A percentile compares a stretch with the other conserved stretches of the same genome.
Evolutionary conservation across 805 yeast genomes (phyloP).

Genomic region (Saccharomyces mikatae): DNA sequence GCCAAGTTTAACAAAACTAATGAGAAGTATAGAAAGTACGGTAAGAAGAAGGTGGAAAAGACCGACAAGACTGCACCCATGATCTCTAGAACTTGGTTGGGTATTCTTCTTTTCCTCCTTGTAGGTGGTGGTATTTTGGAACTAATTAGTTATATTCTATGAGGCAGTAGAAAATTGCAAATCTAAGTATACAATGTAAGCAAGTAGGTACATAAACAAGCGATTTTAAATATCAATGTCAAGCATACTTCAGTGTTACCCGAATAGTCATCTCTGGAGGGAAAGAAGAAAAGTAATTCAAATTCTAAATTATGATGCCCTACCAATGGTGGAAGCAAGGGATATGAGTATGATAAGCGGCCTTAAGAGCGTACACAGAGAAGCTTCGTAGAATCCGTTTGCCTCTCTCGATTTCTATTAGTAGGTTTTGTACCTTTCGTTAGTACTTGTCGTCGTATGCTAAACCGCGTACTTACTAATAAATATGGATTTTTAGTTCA

Average conservation of each 20-base stretch:
- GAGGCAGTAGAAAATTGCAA: constrained; percentile 5
- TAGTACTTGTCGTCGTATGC: not conserved
- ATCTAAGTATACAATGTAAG: not conserved
- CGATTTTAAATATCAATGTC: not conserved
- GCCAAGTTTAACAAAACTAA: constrained; percentile 68
- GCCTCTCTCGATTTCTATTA: not conserved
- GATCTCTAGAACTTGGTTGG: constrained; percentile 58
- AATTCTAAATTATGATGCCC: not conserved
- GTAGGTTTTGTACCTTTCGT: not conserved
- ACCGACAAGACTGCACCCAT: constrained; percentile 38
- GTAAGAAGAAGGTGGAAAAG: constrained; percentile 49
- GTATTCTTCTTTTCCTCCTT: constrained; percentile 53
- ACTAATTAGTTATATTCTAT: constrained; percentile 48
- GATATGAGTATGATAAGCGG: not conserved
- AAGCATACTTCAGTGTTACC: not conserved
- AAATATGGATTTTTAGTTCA: not conserved
- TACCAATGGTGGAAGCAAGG: not conserved
- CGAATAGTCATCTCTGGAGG: not conserved
- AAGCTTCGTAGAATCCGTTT: not conserved
- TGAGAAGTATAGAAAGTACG: constrained; percentile 53
- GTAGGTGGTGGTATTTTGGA: constrained; percentile 81
- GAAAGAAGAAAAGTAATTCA: not conserved
- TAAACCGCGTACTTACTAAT: not conserved
- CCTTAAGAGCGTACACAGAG: not conserved
- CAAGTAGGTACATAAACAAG: not conserved